Base-by-base conservation (phyloP, 352 stramenopile genomes). In the Phytophthora foliorum region DNA sequence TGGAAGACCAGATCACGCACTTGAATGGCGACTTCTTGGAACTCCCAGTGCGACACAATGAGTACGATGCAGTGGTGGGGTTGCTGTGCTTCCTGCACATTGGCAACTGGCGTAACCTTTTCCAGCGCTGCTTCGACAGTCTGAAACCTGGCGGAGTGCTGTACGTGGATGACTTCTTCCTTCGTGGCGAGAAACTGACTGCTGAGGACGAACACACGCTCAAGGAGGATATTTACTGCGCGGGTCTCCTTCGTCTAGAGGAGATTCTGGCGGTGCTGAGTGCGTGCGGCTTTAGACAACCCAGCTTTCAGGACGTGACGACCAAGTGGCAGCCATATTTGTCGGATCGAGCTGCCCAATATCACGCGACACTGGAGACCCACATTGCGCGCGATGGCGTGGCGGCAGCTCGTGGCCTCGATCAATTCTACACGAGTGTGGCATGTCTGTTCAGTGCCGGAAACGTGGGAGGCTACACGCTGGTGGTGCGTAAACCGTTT, bases 141-240 rank as follows among this genome's bases (percentile, higher is more conserved):
- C 74, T 97, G 36, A 84, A 88, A 32, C 74, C 82, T 11, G 82
- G 78, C 19, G 89, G 86, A 0, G 74, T 89, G 32, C 24, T 97
- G 21, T 95, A 92, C 63, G 75, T 92, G 10, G 88, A 97, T 36
- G 89, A 95, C 54, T 95, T 92, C 59, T 93, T 91, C 72, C 57
- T 77, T 24, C 75, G 67, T 36, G 73, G 78, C 0, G 19, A 61
- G 4, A 56, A 61, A 4, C 81, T 95, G 68, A 81, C 83, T 0
- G 36, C 74, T 0, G 63, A 86, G 11, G 87, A 95, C 52, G 19
- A 67, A 13, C 39, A 64, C 0, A 77, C 80, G 2, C 70, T 97
- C 32, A 52, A 72, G 14, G 56, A 84, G 22, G 88, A 97, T 57
- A 63, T 97, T 8, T 95, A 86, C 68, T 92, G 80, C 51, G 46